Conservation (phyloP, 2,329 filamentous ascomycete species). For the Trichoderma brevicompactum region DNA sequence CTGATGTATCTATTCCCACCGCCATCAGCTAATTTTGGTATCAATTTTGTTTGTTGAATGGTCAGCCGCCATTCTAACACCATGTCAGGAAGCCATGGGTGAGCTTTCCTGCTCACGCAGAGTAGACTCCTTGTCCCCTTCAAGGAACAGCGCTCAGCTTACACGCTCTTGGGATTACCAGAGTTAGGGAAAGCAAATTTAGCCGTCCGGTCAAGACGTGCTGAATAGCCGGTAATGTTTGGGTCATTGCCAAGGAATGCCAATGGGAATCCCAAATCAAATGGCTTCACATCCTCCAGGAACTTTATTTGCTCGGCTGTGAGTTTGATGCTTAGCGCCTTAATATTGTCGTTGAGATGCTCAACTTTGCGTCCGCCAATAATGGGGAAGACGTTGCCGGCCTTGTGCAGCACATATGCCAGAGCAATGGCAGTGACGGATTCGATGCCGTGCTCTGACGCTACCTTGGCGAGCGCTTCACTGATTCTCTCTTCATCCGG, state of each 20-base stretch:
- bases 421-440: slow-evolving; percentile 47
- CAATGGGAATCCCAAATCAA: slow-evolving; percentile 54
- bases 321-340: slow-evolving; percentile 57
- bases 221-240: background rate
- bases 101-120: background rate
- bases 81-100: too few species aligned
- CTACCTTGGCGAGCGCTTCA: slow-evolving; percentile 29
- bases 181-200: slow-evolving; percentile 9
- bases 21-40: background rate
- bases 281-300: slow-evolving; percentile 57
- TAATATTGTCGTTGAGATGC: slow-evolving; percentile 65
- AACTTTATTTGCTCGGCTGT: slow-evolving; percentile 57
- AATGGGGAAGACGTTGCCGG: slow-evolving; percentile 64
- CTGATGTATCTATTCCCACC: background rate
- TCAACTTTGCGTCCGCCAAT: slow-evolving; percentile 63
- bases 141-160: background rate
- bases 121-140: background rate
- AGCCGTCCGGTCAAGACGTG: background rate
- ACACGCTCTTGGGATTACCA: slow-evolving; percentile 2
- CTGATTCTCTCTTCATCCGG: slow-evolving; percentile 32
- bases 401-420: slow-evolving; percentile 64
- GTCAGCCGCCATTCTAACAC: background rate
- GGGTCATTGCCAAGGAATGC: slow-evolving; percentile 12
- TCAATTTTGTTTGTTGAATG: background rate
- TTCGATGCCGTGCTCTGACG: slow-evolving; percentile 13